Percentiles rank a stretch among this genome's conserved stretches.
Conservation (phyloP, 75 land plant species). For the Chamaecyparis obtusa region DNA sequence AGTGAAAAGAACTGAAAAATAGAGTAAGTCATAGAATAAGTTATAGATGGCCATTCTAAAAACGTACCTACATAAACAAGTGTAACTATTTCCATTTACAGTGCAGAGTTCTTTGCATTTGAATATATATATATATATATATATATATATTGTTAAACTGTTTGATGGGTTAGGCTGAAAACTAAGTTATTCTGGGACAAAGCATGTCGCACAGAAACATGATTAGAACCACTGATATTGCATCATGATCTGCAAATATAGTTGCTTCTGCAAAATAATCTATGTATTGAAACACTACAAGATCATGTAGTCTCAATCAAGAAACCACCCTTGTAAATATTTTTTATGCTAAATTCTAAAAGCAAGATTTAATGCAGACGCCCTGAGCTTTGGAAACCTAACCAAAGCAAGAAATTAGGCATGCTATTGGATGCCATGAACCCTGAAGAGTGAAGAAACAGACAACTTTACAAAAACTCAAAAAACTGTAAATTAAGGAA, state of each 20-base stretch:
- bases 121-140: too few relatives aligned
- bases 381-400: background rate
- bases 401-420: background rate
- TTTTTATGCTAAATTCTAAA: background rate
- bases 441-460: background rate
- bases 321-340: background rate
- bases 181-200: background rate
- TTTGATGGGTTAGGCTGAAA: background rate
- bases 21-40: background rate
- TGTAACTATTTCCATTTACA: background rate
- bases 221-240: background rate
- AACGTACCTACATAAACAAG: background rate
- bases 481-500: background rate
- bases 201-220: background rate
- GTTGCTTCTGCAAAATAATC: background rate
- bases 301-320: background rate
- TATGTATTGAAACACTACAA: background rate
- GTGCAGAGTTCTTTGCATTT: background rate
- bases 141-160: background rate
- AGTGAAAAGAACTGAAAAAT: background rate
- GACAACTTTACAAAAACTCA: background rate
- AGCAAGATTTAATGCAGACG: background rate
- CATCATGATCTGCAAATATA: background rate
- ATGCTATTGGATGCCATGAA: background rate
- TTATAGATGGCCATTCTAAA: background rate